A percentile compares a stretch with the other conserved stretches of the same genome.
Conservation (phyloP, 805 yeast species). For the Scheffersomyces stipitis region DNA sequence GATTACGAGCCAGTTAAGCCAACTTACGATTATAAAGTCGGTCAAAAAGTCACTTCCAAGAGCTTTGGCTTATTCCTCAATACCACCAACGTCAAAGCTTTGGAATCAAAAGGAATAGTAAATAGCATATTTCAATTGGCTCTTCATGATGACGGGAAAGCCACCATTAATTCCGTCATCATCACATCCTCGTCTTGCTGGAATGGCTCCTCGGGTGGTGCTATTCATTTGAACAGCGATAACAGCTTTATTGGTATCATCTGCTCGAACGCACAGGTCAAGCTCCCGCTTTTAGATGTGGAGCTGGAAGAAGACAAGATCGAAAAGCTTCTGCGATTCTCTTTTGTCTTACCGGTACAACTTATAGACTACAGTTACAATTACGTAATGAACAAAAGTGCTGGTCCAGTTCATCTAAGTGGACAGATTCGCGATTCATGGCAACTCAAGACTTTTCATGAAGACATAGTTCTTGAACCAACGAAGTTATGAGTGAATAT, state of each 20-base stretch:
- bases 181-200: constrained; percentile 46
- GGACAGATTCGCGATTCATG: constrained; percentile 18
- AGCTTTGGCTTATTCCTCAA: constrained; percentile 44
- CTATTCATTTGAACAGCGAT: constrained; percentile 23
- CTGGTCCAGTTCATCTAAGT: constrained; percentile 7
- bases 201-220: constrained; percentile 55
- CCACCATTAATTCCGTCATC: constrained; percentile 16
- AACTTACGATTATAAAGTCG: constrained; percentile 5
- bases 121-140: constrained; percentile 14
- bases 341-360: constrained; percentile 34
- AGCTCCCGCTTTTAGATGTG: constrained; percentile 14
- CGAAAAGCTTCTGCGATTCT: constrained; percentile 32
- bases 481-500: constrained; percentile 16
- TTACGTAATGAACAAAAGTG: constrained; percentile 1
- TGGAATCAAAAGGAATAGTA: constrained; percentile 30
- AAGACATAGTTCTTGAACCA: constrained; percentile 17
- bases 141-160: constrained; percentile 5
- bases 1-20: neutral
- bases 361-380: constrained; percentile 24
- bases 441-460: constrained; percentile 21
- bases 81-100: constrained; percentile 19
- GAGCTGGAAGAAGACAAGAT: constrained; percentile 8
- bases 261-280: constrained; percentile 45
- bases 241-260: constrained; percentile 40
- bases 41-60: constrained; percentile 26